phyloP scores from a whole-genome alignment of 495 filamentous ascomycete species.

The Trypethelium eluteriae region DNA sequence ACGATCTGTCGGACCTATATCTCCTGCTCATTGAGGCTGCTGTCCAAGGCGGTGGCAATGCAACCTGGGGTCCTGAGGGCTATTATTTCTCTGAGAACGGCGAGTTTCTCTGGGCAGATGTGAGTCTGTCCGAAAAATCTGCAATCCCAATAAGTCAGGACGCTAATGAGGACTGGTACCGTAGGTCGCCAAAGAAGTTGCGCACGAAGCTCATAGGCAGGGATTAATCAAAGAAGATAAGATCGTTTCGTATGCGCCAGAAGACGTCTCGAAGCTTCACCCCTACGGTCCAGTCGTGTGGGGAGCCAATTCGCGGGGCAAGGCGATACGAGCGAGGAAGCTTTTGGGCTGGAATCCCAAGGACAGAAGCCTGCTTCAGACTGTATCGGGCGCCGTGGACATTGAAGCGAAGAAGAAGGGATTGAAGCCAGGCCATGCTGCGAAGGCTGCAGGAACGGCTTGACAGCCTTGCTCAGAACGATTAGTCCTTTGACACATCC shows the following conservation, averaged over 20 bases:
- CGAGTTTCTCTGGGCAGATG: constrained; percentile 50
- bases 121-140: background rate
- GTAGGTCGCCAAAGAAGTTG: constrained; percentile 49
- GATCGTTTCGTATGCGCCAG: constrained; percentile 32
- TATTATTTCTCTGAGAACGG: constrained; percentile 71
- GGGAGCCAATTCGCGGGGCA: constrained; percentile 53
- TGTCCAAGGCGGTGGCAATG: constrained; percentile 47
- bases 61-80: constrained; percentile 62
- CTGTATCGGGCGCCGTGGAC: constrained; percentile 44
- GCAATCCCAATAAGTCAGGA: constrained; percentile 58
- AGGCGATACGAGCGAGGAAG: constrained; percentile 49
- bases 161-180: constrained; percentile 61
- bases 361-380: constrained; percentile 42
- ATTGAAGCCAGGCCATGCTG: constrained; percentile 35
- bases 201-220: constrained; percentile 53
- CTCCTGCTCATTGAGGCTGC: constrained; percentile 60
- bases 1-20: constrained; percentile 62
- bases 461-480: background rate
- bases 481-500: background rate
- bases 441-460: constrained; percentile 32
- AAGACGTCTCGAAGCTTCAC: constrained; percentile 30
- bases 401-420: constrained; percentile 38
- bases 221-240: constrained; percentile 54
- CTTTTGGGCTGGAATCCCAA: constrained; percentile 55
- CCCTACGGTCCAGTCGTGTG: constrained; percentile 31